Percentiles rank a stretch among this genome's conserved stretches.
Conservation (phyloP, 1,284 basidiomycete genomes). For the Cryptococcus sp. region DNA sequence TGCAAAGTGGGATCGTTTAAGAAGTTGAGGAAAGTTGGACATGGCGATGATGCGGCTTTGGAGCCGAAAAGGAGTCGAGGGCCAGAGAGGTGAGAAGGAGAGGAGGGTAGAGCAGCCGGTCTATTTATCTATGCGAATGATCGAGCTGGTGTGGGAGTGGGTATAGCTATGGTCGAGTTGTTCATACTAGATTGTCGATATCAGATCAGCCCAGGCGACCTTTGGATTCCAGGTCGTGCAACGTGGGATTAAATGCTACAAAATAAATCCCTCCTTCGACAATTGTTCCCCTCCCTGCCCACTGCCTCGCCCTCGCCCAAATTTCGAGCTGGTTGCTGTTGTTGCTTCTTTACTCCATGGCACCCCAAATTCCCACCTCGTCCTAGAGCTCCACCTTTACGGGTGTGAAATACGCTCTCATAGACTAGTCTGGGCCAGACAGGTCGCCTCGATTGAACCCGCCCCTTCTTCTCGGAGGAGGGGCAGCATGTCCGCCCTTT, state of each 20-base stretch:
- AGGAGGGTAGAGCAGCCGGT: neutral
- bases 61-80: no score
- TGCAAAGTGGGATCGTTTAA: slow-evolving; percentile 39
- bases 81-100: neutral
- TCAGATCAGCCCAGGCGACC: no score
- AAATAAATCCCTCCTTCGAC: neutral
- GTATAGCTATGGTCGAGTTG: no score
- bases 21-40: slow-evolving; percentile 38
- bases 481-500: no score
- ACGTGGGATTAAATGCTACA: no score
- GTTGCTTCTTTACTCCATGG: slow-evolving; percentile 11
- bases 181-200: no score
- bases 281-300: slow-evolving; percentile 5
- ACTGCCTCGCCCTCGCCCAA: slow-evolving; percentile 2
- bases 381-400: slow-evolving; percentile 17
- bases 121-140: no score
- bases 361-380: slow-evolving; percentile 28
- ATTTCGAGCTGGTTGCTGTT: slow-evolving; percentile 6
- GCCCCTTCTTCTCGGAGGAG: slow-evolving; percentile 3
- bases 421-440: slow-evolving; percentile 30
- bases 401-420: slow-evolving; percentile 14
- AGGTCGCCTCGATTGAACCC: slow-evolving; percentile 29
- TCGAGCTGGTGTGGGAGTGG: no score
- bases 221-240: no score
- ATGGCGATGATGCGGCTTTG: slow-evolving; percentile 15